A percentile compares a stretch with the other conserved stretches of the same genome.
Evolutionary conservation across 139 green algal species (phyloP).

Genomic region (Chlamydomonas schloesseri): DNA sequence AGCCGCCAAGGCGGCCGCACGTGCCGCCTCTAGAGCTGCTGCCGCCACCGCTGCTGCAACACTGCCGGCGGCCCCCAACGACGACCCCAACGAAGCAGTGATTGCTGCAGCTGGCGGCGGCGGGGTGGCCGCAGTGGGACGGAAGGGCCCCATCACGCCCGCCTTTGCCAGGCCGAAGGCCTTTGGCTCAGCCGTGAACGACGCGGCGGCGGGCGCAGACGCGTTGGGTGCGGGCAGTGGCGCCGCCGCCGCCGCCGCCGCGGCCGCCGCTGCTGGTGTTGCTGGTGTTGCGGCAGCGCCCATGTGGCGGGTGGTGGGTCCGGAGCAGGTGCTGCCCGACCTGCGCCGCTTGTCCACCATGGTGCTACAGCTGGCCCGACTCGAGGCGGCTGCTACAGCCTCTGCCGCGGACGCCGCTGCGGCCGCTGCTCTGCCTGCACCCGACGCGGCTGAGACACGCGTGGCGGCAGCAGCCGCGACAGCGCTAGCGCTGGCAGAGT

Average conservation of each 20-base stretch:
- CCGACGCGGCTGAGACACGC: no score
- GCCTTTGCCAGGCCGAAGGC: no score
- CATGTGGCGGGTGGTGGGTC: background rate
- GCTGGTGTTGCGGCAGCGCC: no score
- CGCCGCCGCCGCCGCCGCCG: background rate
- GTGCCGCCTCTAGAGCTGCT: no score
- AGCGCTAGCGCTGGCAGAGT: no score
- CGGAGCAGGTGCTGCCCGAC: slow-evolving; percentile 15
- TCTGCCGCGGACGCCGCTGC: background rate
- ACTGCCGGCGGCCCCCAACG: no score
- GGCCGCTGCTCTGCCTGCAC: background rate
- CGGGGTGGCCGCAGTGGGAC: no score
- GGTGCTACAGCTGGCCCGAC: background rate
- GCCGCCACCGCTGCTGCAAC: no score
- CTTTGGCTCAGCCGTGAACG: no score
- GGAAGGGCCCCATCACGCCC: no score
- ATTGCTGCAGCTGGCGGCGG: no score
- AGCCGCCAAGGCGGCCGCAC: background rate
- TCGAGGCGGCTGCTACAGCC: background rate
- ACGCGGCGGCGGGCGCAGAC: background rate
- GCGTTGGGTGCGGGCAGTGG: background rate
- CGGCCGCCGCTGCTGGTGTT: slow-evolving; percentile 16
- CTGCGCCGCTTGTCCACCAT: background rate
- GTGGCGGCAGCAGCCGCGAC: background rate
- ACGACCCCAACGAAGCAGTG: no score